These are phyloP conservation scores for Cotoneaster glaucophyllus DNA, from an alignment of 306 rosid genomes.

Conservation along the genomic window DNA sequence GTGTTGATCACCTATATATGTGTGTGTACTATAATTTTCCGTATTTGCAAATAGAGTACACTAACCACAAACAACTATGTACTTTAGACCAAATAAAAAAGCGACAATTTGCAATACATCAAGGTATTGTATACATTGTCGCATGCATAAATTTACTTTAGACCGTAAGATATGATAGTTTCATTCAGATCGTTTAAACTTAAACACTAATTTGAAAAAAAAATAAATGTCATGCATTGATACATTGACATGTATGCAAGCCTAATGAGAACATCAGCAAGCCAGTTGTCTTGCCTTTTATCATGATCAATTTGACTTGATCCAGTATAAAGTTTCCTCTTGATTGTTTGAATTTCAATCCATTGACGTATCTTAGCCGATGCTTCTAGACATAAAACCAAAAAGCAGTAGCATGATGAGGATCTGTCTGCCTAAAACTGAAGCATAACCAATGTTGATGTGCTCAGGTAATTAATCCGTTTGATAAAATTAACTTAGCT, in stretches of 20 bases:
- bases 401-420: not conserved
- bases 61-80: too few relatives aligned
- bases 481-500: conserved; percentile 33
- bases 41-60: too few relatives aligned
- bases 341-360: not conserved
- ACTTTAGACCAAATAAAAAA: too few relatives aligned
- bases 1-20: too few relatives aligned
- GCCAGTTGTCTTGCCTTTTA: not conserved
- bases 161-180: too few relatives aligned
- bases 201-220: too few relatives aligned
- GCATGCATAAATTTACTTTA: too few relatives aligned
- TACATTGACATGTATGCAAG: not conserved
- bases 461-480: conserved; percentile 2
- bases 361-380: not conserved
- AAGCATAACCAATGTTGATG: not conserved
- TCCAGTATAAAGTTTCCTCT: not conserved
- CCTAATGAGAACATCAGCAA: not conserved
- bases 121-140: too few relatives aligned
- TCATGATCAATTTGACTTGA: not conserved
- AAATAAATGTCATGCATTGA: too few relatives aligned
- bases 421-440: not conserved
- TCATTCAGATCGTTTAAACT: too few relatives aligned
- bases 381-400: not conserved
- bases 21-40: too few relatives aligned
- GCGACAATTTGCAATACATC: too few relatives aligned